Conservation (phyloP, 345 rosid genomes). For the Anacardium occidentale region DNA sequence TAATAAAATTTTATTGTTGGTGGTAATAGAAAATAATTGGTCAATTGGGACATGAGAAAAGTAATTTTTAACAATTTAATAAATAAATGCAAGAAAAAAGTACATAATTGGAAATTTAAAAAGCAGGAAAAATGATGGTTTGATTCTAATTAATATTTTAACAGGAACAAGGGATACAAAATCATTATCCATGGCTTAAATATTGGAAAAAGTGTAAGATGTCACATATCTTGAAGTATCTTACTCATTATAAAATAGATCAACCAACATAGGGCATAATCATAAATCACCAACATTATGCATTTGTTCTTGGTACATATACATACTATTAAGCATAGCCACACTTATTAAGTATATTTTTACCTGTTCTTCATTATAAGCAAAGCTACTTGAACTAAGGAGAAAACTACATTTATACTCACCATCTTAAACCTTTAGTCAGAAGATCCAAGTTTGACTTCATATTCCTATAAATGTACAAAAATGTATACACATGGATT, state of each 20-base stretch:
- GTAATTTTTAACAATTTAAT: constrained; percentile 8
- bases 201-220: constrained; percentile 13
- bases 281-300: background rate
- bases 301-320: background rate
- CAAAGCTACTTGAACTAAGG: background rate
- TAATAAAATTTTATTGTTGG: background rate
- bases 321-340: background rate
- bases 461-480: background rate
- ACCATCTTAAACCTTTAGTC: too few relatives aligned
- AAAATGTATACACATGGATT: too few relatives aligned
- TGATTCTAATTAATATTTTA: constrained; percentile 16
- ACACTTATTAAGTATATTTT: background rate
- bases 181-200: constrained; percentile 28
- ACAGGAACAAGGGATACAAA: constrained; percentile 17
- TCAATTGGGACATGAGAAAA: constrained; percentile 1
- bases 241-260: constrained; percentile 9
- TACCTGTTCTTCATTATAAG: background rate
- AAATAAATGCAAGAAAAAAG: background rate
- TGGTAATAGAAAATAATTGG: constrained; percentile 11
- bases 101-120: background rate
- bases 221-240: background rate
- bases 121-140: constrained; percentile 20
- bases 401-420: too few relatives aligned
- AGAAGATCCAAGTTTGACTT: too few relatives aligned
- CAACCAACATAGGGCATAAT: constrained; percentile 3